These are phyloP conservation scores for Friedmanniomyces simplex DNA, from an alignment of 495 filamentous ascomycete species.

Conservation along the genomic window DNA sequence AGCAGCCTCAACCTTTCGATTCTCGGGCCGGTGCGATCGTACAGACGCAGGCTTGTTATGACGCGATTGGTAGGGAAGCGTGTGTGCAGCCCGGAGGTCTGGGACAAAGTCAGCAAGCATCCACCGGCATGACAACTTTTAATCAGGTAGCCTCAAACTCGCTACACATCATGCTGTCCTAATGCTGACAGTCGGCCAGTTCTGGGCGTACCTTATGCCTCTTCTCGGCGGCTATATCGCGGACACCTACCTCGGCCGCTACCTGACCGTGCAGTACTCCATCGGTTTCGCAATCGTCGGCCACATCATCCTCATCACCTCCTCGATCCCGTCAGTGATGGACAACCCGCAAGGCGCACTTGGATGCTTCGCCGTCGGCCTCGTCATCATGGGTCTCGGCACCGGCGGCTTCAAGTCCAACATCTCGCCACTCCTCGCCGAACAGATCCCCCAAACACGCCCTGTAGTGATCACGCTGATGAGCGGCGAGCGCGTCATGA, in stretches of 20 bases:
- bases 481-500: conserved; percentile 62
- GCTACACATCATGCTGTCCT: not conserved
- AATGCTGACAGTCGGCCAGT: conserved; percentile 30
- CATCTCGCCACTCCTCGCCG: conserved; percentile 56
- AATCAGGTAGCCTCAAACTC: conserved; percentile 24
- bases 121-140: conserved; percentile 50
- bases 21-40: not conserved
- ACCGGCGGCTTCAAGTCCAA: conserved; percentile 72
- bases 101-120: conserved; percentile 38
- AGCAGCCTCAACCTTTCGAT: conserved; percentile 26
- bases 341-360: conserved; percentile 26
- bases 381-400: conserved; percentile 44
- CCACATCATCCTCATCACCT: conserved; percentile 32
- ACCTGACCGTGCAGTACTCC: conserved; percentile 57
- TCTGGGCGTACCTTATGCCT: conserved; percentile 48
- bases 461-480: conserved; percentile 40
- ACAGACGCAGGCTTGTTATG: not conserved
- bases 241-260: conserved; percentile 57
- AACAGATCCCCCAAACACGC: conserved; percentile 60
- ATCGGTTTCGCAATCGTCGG: conserved; percentile 36
- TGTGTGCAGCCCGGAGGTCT: conserved; percentile 40
- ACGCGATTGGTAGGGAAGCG: conserved; percentile 37
- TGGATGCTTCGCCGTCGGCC: conserved; percentile 10
- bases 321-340: conserved; percentile 25
- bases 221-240: conserved; percentile 51